Conservation (phyloP, 441 rosid species). For the Metrosideros polymorpha region DNA sequence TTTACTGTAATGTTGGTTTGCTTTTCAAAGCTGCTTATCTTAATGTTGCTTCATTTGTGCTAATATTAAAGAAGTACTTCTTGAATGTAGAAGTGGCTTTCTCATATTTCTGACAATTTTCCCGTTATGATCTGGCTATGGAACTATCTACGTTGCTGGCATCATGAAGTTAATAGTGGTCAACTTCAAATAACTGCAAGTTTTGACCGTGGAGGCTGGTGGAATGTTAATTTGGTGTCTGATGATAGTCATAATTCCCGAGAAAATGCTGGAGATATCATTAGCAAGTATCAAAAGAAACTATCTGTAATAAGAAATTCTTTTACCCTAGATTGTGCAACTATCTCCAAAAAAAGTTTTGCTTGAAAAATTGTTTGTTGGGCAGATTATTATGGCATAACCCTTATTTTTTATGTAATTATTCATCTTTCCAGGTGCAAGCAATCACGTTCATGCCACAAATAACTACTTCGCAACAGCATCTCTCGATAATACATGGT, state of each 20-base stretch:
- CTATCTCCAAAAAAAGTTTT: neutral
- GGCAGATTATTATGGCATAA: neutral
- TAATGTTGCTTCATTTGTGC: neutral
- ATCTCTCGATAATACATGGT: conserved; percentile 90
- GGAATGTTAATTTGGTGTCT: neutral
- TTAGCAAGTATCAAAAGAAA: neutral
- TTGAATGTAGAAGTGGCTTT: neutral
- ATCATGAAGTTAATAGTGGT: neutral
- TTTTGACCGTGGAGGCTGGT: neutral
- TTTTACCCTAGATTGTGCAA: neutral
- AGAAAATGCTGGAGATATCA: neutral
- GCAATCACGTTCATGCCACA: conserved; percentile 98
- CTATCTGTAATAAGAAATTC: neutral
- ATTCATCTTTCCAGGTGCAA: conserved; percentile 62
- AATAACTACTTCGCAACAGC: conserved; percentile 93
- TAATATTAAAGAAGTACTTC: neutral
- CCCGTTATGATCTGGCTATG: neutral
- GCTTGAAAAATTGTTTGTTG: neutral
- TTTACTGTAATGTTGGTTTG: neutral
- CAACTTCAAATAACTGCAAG: neutral
- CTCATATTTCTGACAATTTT: neutral
- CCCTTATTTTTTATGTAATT: neutral
- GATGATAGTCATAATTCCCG: neutral
- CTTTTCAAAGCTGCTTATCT: neutral
- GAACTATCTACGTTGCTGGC: neutral